These are phyloP conservation scores for Musa itinerans DNA, from an alignment of 176 grass and related monocot species.

Conservation along the genomic window DNA sequence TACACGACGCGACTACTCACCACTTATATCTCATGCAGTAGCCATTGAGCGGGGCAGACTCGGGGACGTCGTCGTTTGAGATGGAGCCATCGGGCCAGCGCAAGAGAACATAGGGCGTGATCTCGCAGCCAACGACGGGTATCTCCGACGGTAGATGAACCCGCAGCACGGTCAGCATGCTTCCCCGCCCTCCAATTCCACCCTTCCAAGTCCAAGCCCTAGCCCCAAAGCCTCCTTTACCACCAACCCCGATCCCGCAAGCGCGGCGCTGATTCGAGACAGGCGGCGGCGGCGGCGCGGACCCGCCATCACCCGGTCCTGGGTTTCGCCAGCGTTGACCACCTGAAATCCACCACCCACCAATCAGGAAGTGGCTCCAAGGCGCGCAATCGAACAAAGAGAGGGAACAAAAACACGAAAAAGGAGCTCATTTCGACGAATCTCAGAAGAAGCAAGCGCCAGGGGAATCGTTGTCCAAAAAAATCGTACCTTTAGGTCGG, in stretches of 20 bases:
- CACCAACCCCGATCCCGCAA: not conserved
- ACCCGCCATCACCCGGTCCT: slow-evolving; percentile 18
- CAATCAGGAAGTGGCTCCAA: not conserved
- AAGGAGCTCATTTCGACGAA: not conserved
- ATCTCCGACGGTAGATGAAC: slow-evolving; percentile 30
- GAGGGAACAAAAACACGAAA: too few relatives aligned
- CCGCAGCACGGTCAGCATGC: slow-evolving; percentile 28
- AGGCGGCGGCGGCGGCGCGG: not conserved
- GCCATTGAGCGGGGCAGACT: slow-evolving; percentile 14
- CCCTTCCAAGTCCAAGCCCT: slow-evolving; percentile 12
- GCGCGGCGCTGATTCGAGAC: not conserved
- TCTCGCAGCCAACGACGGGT: slow-evolving; percentile 27
- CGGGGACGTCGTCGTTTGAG: slow-evolving; percentile 24
- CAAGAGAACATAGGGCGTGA: slow-evolving; percentile 26
- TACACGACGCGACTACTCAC: not conserved
- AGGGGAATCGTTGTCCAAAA: not conserved
- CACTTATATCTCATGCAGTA: slow-evolving; percentile 25
- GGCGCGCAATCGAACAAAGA: not conserved
- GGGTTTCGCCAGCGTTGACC: slow-evolving; percentile 24
- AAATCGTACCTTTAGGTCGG: not conserved
- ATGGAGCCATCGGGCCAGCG: slow-evolving; percentile 19
- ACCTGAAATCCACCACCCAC: slow-evolving; percentile 5
- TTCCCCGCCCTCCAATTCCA: slow-evolving; percentile 13
- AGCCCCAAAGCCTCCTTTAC: not conserved
- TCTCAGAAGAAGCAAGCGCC: not conserved